A percentile compares a stretch with the other conserved stretches of the same genome.
These are phyloP conservation scores for Spizellomyces sp. DNA, from an alignment of 192 early-diverging fungal species.

Conservation along the genomic window DNA sequence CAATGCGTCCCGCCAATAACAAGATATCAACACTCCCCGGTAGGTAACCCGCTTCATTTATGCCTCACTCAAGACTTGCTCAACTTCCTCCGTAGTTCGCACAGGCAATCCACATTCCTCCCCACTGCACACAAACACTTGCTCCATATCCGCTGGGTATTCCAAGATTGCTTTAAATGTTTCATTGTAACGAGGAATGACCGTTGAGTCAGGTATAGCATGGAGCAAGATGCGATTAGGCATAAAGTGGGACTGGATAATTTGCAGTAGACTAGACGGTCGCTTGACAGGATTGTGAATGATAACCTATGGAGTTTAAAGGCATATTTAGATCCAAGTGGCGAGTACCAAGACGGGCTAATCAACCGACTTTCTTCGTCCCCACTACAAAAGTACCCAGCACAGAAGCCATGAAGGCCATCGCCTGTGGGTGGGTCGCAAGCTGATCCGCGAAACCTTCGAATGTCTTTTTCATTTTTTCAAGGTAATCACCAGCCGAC, in stretches of 20 bases:
- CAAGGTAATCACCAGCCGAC: constrained; percentile 14
- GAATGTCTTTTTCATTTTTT: constrained; percentile 39
- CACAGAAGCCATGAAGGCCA: constrained; percentile 45
- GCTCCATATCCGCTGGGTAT: constrained; percentile 4
- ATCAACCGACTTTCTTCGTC: constrained; percentile 45
- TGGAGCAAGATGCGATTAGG: constrained; percentile 45
- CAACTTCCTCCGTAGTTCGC: too few species aligned
- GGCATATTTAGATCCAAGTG: background rate
- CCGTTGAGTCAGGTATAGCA: constrained; percentile 5
- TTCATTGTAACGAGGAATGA: constrained; percentile 27
- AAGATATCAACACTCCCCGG: too few species aligned
- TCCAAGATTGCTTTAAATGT: constrained; percentile 27
- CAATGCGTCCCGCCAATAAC: too few species aligned
- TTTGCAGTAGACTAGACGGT: constrained; percentile 14
- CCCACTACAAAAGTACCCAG: constrained; percentile 38
- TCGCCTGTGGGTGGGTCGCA: constrained; percentile 38
- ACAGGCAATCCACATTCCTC: constrained; percentile 61
- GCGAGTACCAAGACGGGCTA: background rate
- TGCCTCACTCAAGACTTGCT: too few species aligned
- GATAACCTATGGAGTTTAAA: constrained; percentile 18
- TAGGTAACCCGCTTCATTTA: too few species aligned
- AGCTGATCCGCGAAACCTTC: constrained; percentile 32
- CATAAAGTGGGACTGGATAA: constrained; percentile 34
- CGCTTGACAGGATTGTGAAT: background rate
- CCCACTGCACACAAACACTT: constrained; percentile 54